Evolutionary conservation across 108 stramenopile genomes (phyloP).

Genomic region (Pinguiococcus pyrenoidosus): DNA sequence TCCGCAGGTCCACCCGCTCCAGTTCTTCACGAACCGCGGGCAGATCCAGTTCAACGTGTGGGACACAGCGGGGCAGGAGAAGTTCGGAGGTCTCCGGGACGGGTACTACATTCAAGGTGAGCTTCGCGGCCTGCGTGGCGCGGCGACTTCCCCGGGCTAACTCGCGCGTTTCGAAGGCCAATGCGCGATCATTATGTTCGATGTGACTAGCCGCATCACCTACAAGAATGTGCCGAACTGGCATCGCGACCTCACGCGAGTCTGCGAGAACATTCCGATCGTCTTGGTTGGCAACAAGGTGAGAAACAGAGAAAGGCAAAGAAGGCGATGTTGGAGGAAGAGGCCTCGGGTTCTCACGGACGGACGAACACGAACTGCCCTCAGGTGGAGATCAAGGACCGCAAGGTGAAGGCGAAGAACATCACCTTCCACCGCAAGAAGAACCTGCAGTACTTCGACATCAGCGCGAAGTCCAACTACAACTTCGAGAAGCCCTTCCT

Average conservation of each 20-base stretch:
- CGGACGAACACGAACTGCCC: neutral
- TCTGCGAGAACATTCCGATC: conserved; percentile 98
- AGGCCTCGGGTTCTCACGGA: neutral
- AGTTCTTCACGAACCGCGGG: conserved; percentile 96
- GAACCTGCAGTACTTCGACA: conserved; percentile 99
- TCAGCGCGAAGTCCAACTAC: conserved; percentile 99
- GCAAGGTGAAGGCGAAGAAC: conserved; percentile 99
- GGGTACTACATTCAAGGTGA: conserved; percentile 51
- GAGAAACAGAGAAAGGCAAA: neutral
- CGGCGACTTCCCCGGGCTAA: too few species aligned
- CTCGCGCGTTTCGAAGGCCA: conserved; percentile 99
- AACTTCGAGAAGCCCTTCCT: conserved; percentile 99
- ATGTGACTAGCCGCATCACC: conserved; percentile 70
- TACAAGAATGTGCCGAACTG: conserved; percentile 99
- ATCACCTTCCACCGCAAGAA: conserved; percentile 99
- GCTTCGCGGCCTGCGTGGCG: too few species aligned
- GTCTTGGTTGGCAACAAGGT: conserved; percentile 97
- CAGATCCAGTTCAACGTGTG: conserved; percentile 99
- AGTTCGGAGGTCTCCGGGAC: conserved; percentile 94
- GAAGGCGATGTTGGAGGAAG: neutral
- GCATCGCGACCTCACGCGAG: conserved; percentile 95
- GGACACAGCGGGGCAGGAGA: conserved; percentile 99
- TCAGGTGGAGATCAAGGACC: conserved; percentile 90
- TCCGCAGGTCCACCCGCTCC: conserved; percentile 81
- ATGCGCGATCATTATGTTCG: conserved; percentile 86